phyloP scores from a whole-genome alignment of 2,329 filamentous ascomycete genomes.

The Beauveria sp. region DNA sequence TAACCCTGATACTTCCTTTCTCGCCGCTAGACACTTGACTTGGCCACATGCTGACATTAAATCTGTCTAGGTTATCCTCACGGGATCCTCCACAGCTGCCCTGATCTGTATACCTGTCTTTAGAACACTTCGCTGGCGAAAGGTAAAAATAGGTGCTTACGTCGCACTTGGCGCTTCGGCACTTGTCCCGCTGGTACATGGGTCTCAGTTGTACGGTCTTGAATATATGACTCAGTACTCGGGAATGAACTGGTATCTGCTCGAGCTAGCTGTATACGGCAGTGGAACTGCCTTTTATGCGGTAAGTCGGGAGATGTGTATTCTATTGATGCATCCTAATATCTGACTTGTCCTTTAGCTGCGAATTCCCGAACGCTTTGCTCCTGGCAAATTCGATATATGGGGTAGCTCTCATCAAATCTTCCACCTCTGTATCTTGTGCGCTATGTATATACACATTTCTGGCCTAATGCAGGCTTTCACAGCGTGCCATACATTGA shows the following conservation, averaged over 20 bases:
- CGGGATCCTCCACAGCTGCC: slow-evolving; percentile 10
- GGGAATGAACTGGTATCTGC: slow-evolving; percentile 9
- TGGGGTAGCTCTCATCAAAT: slow-evolving; percentile 85
- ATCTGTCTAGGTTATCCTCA: slow-evolving; percentile 7
- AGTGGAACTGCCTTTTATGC: slow-evolving; percentile 71
- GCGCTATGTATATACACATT: slow-evolving; percentile 15
- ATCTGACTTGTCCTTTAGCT: slow-evolving; percentile 31
- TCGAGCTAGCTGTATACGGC: slow-evolving; percentile 14
- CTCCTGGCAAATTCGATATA: slow-evolving; percentile 73
- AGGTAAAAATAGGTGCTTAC: slow-evolving; percentile 11
- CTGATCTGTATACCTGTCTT: slow-evolving; percentile 13
- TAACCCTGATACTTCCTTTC: not conserved
- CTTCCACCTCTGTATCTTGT: slow-evolving; percentile 57
- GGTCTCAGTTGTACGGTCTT: slow-evolving; percentile 12
- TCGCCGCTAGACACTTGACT: not conserved
- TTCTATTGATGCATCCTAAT: not conserved
- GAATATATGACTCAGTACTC: slow-evolving; percentile 15
- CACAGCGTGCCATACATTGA: slow-evolving; percentile 14
- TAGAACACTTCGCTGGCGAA: slow-evolving; percentile 13
- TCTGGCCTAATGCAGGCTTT: slow-evolving; percentile 15
- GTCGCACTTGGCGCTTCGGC: slow-evolving; percentile 12
- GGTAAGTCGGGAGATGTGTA: slow-evolving; percentile 33
- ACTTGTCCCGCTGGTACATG: slow-evolving; percentile 15
- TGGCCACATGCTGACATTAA: not conserved
- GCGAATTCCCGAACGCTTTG: slow-evolving; percentile 68